Base-by-base conservation (phyloP, 208 protist species). In the Crithidia fasciculata region DNA sequence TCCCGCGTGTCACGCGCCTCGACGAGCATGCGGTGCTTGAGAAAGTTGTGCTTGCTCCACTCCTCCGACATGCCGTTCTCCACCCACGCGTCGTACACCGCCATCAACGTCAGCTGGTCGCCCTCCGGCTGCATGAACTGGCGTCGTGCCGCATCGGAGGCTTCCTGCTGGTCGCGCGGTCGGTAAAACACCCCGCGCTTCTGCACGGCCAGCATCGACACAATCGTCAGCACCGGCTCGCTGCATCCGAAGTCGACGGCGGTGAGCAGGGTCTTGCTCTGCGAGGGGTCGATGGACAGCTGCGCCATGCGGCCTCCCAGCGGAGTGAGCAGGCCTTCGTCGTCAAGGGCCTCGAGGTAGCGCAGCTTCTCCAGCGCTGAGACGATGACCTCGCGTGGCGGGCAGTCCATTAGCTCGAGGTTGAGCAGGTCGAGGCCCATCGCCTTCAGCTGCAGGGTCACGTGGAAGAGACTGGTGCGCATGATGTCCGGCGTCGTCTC, bases 231-330 rank as follows among this genome's bases (percentile, higher is more conserved):
- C 36, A 99, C 96, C 50, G 99, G 98, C 71, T 99, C 98, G 5
- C 89, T 83, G 88, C 98, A 99, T 15, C 97, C 97, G 8, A 99
- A 81, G 68, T 99, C 98, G 10, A 98, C 94, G 5, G 95, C 93
- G 0, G 94, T 95, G 59, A 99, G 98, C 2, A 99, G 88, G 71
- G 99, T 99, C 86, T 99, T 99, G 59, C 97, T 98, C 59, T 99
- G 87, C 40, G 89, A 97, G 15, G 99, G 99, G 71, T 99, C 99
- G 44, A 99, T 94, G 41, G 99, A 98, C 60, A 99, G 98, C 83
- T 99, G 95, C 36, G 98, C 98, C 98, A 99, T 99, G 69, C 97
- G 95, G 65, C 97, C 90, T n/a, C 98, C 98, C 6, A 99, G 85
- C 18, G 91, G 85, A 7, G 99, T 99, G 12, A 99, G 89, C 39